phyloP scores from a whole-genome alignment of 805 yeast species.

The Candida piceae region DNA sequence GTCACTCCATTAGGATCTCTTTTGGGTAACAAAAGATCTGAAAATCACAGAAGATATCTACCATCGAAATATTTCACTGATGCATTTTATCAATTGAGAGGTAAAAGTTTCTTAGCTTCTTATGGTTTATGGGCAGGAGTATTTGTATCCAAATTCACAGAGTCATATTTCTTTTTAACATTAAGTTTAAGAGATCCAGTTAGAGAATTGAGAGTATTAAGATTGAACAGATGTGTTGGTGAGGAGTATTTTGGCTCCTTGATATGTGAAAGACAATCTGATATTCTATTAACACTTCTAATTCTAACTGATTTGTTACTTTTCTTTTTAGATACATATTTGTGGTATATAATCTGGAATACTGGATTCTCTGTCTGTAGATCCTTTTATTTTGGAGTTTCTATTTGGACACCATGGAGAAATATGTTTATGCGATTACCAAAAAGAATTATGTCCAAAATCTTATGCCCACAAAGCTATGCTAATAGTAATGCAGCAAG shows the following conservation, averaged over 20 bases:
- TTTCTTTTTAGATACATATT: conserved; percentile 74
- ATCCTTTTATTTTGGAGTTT: conserved; percentile 65
- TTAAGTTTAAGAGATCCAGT: conserved; percentile 70
- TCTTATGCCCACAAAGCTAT: conserved; percentile 41
- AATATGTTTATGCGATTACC: conserved; percentile 74
- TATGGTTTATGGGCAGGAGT: conserved; percentile 66
- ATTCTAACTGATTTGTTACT: conserved; percentile 58
- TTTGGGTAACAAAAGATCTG: conserved; percentile 38
- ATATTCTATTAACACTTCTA: conserved; percentile 48
- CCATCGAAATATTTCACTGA: conserved; percentile 58
- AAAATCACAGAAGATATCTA: conserved; percentile 36
- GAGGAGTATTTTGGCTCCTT: conserved; percentile 49
- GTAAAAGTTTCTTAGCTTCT: conserved; percentile 56
- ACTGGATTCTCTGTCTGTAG: conserved; percentile 67
- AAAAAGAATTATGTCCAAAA: conserved; percentile 66
- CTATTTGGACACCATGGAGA: conserved; percentile 88
- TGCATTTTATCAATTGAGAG: conserved; percentile 47
- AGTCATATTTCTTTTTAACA: conserved; percentile 75
- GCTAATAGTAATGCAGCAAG: conserved; percentile 29
- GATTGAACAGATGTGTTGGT: conserved; percentile 53
- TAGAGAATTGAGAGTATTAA: conserved; percentile 57
- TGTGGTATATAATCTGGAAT: conserved; percentile 83
- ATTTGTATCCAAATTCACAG: conserved; percentile 62
- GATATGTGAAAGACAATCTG: conserved; percentile 55
- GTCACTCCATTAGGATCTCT: conserved; percentile 56